These are phyloP conservation scores for Sporothrix mexicana DNA, from an alignment of 2,329 filamentous ascomycete genomes.

Conservation along the genomic window DNA sequence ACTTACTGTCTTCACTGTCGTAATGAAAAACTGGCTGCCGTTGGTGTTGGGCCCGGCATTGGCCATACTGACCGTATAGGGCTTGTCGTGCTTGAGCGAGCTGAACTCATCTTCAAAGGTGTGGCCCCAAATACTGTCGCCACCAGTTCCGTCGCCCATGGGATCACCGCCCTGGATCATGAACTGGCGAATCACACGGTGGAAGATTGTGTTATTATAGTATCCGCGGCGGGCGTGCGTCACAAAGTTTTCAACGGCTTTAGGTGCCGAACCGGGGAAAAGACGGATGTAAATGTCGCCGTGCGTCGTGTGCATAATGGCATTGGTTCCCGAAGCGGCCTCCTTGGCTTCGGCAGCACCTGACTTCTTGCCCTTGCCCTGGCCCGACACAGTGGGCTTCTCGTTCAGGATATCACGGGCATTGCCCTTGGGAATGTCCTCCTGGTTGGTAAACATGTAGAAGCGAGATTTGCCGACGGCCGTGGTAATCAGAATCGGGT, in stretches of 20 bases:
- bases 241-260: conserved; percentile 96
- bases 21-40: conserved; percentile 97
- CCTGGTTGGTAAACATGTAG: conserved; percentile 97
- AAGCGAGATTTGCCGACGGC: conserved; percentile 88
- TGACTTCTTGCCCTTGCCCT: conserved; percentile 48
- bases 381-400: conserved; percentile 66
- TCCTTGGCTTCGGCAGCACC: conserved; percentile 50
- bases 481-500: conserved; percentile 86
- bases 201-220: conserved; percentile 98
- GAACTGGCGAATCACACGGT: conserved; percentile 95
- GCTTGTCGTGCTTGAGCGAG: conserved; percentile 88
- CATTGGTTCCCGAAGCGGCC: conserved; percentile 74
- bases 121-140: conserved; percentile 89
- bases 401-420: conserved; percentile 92
- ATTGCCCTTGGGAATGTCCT: conserved; percentile 74
- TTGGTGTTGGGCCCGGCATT: conserved; percentile 97
- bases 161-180: conserved; percentile 94
- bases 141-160: conserved; percentile 85
- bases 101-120: conserved; percentile 96
- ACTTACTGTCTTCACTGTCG: conserved; percentile 89
- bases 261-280: conserved; percentile 91
- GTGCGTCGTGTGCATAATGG: conserved; percentile 87
- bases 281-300: conserved; percentile 93
- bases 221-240: conserved; percentile 88
- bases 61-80: conserved; percentile 96